A percentile compares a stretch with the other conserved stretches of the same genome.
phyloP scores from a whole-genome alignment of 768 basidiomycete genomes.

The Russula ochroleuca region DNA sequence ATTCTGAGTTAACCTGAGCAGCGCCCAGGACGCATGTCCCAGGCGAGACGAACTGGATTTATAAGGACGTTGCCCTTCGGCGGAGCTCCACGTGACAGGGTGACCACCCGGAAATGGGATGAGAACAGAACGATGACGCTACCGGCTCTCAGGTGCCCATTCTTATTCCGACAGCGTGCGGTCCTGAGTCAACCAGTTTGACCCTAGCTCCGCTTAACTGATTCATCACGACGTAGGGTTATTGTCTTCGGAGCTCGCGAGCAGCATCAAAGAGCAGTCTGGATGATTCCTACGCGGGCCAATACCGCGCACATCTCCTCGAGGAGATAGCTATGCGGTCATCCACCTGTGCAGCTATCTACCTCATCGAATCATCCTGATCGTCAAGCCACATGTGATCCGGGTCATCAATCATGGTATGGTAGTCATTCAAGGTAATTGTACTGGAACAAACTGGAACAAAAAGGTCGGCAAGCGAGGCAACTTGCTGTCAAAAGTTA shows the following conservation, averaged over 20 bases:
- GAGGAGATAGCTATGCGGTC: neutral
- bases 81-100: neutral
- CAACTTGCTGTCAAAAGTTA: neutral
- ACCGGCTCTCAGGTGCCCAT: neutral
- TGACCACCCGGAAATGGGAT: neutral
- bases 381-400: neutral
- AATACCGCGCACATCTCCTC: neutral
- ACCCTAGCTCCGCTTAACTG: constrained; percentile 1
- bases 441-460: too few species aligned
- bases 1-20: constrained; percentile 1
- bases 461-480: neutral
- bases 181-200: constrained; percentile 4
- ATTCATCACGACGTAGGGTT: constrained; percentile 6
- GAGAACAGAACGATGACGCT: constrained; percentile 4
- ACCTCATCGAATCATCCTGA: neutral
- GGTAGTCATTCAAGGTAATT: neutral
- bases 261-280: neutral
- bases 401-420: neutral
- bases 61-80: neutral
- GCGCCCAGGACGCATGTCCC: constrained; percentile 3
- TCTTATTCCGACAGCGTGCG: constrained; percentile 1
- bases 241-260: constrained; percentile 16
- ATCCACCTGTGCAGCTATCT: too few species aligned
- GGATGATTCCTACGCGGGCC: too few species aligned
- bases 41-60: neutral